Percentiles rank a stretch among this genome's conserved stretches.
Evolutionary conservation across 2,329 filamentous ascomycete species (phyloP).

Genomic region (Blastomyces parvus): DNA sequence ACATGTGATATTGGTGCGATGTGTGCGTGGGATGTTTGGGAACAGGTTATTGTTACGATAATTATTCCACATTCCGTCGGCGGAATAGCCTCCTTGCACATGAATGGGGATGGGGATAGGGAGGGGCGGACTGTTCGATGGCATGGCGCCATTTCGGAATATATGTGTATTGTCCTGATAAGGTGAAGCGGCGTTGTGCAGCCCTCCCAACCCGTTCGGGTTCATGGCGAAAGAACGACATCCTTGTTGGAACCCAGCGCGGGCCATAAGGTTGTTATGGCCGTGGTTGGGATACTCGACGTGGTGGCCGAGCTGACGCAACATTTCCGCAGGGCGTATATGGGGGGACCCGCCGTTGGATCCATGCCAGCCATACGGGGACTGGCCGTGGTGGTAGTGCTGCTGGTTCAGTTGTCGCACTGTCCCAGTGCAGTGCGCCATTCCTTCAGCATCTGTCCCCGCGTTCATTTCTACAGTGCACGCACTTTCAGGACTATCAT

Average conservation of each 20-base stretch:
- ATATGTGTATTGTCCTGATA: neutral
- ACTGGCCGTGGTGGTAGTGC: neutral
- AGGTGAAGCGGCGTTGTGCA: neutral
- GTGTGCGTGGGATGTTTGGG: neutral
- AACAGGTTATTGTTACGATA: neutral
- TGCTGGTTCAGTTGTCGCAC: neutral
- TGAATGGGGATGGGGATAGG: neutral
- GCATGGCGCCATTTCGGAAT: neutral
- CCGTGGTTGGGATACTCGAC: neutral
- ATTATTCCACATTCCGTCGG: neutral
- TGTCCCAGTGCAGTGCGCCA: neutral
- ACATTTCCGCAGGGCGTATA: neutral
- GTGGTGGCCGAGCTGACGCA: neutral
- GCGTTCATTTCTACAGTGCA: neutral
- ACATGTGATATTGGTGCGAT: neutral
- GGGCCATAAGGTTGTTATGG: neutral
- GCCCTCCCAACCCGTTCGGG: neutral
- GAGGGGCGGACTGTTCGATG: neutral
- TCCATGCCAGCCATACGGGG: neutral
- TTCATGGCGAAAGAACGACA: neutral
- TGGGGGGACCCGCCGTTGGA: neutral
- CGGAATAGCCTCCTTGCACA: neutral
- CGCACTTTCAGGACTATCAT: neutral
- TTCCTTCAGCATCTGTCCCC: neutral
- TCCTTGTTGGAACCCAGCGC: neutral